Evolutionary conservation across 1,284 basidiomycete genomes (phyloP).

Genomic region (Cryptococcus jaspeensis): DNA sequence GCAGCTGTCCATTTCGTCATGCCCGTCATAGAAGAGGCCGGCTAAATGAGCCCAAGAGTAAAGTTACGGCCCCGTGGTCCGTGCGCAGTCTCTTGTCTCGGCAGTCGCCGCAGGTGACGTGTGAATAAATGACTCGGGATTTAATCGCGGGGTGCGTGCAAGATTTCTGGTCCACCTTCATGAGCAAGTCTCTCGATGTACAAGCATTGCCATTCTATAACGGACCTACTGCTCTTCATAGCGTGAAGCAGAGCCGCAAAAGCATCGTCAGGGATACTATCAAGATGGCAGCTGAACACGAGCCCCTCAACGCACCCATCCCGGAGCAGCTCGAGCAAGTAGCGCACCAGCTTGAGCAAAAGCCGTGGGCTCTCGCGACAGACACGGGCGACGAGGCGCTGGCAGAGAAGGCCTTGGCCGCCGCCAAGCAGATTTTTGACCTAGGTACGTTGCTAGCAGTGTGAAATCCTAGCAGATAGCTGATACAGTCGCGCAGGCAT

Average conservation of each 20-base stretch:
- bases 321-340: conserved; percentile 9
- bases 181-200: background rate
- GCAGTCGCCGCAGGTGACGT: no score
- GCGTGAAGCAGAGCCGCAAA: background rate
- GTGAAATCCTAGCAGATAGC: background rate
- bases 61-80: no score
- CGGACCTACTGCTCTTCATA: background rate
- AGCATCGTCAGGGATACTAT: no score
- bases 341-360: conserved; percentile 11
- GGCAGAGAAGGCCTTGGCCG: conserved; percentile 62
- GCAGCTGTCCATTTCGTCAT: no score
- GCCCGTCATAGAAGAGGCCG: no score
- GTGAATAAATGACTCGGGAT: no score
- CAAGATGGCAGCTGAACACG: background rate
- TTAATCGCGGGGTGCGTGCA: background rate
- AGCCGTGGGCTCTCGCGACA: conserved; percentile 37
- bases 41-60: no score
- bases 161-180: background rate
- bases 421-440: conserved; percentile 76
- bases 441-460: conserved; percentile 59
- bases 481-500: conserved; percentile 37
- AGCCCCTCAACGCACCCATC: background rate
- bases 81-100: no score
- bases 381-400: conserved; percentile 59
- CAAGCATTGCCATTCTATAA: background rate